These are phyloP conservation scores for Colletotrichum viniferum DNA, from an alignment of 2,329 filamentous ascomycete species.

Conservation along the genomic window DNA sequence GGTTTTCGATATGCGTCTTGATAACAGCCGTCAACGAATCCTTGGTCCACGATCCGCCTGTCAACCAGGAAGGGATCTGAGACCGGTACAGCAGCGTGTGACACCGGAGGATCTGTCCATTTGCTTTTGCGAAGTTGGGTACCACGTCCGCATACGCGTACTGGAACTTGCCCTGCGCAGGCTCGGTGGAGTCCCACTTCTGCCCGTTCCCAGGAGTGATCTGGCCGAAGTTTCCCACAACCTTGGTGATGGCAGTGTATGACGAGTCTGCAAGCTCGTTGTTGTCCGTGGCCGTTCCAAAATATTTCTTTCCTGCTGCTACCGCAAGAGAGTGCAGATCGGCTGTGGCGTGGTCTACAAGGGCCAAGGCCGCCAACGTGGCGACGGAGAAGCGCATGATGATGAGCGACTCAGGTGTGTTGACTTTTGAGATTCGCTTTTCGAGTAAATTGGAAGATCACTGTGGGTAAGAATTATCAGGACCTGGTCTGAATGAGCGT, in stretches of 20 bases:
- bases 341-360: constrained; percentile 18
- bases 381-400: constrained; percentile 12
- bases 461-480: neutral
- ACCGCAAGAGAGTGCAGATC: constrained; percentile 39
- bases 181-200: constrained; percentile 69
- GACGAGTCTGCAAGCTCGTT: constrained; percentile 49
- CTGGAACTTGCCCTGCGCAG: constrained; percentile 58
- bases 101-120: constrained; percentile 45
- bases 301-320: constrained; percentile 51
- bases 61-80: constrained; percentile 52
- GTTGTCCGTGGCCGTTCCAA: constrained; percentile 69
- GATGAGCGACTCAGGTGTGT: rapidly evolving
- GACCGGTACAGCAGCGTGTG: constrained; percentile 52
- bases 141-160: constrained; percentile 62
- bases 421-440: neutral
- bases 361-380: constrained; percentile 11
- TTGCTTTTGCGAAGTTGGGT: constrained; percentile 40
- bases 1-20: constrained; percentile 54
- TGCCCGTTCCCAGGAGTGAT: constrained; percentile 68
- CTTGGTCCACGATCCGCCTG: constrained; percentile 42
- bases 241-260: constrained; percentile 59
- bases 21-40: constrained; percentile 38
- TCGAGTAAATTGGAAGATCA: neutral
- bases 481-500: neutral
- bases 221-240: constrained; percentile 68